phyloP scores from a whole-genome alignment of 2,329 filamentous ascomycete genomes.

The Tolypocladium cylindrosporum region DNA sequence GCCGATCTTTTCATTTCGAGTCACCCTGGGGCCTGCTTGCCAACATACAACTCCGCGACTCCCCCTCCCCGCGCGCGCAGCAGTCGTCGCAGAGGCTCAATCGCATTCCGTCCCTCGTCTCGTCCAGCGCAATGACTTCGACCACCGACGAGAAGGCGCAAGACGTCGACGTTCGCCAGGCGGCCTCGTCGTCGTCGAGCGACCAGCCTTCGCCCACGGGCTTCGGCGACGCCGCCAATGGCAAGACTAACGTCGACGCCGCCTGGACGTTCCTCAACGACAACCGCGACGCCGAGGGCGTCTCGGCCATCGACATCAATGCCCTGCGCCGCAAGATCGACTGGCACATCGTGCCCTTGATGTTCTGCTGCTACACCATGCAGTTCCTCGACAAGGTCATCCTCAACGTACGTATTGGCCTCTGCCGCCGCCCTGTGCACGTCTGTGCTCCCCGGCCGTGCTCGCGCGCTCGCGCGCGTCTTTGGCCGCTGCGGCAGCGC shows the following conservation, averaged over 20 bases:
- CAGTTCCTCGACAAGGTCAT: conserved; percentile 57
- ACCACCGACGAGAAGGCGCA: conserved; percentile 12
- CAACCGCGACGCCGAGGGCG: conserved; percentile 26
- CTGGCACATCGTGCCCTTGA: conserved; percentile 47
- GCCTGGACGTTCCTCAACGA: conserved; percentile 35
- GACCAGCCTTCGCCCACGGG: neutral
- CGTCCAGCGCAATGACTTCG: conserved; percentile 11
- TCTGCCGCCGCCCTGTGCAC: neutral
- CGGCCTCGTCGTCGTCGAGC: conserved; percentile 12
- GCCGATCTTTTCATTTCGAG: neutral
- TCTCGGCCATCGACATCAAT: conserved; percentile 28
- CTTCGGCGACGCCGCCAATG: neutral
- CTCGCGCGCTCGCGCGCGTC: neutral
- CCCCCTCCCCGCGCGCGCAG: neutral
- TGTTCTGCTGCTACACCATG: conserved; percentile 53
- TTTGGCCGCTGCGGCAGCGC: neutral
- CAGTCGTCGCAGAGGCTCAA: neutral
- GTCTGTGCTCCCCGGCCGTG: neutral
- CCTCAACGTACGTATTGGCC: conserved; percentile 39
- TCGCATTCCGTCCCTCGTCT: neutral
- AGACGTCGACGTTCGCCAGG: conserved; percentile 7
- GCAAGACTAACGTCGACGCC: conserved; percentile 24
- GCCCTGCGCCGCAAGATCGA: conserved; percentile 46
- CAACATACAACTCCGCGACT: neutral
- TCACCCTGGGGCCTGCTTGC: too few relatives aligned